A percentile compares a stretch with the other conserved stretches of the same genome.
These are phyloP conservation scores for Kodamaea plutei DNA, from an alignment of 1,139 yeast species.

Conservation along the genomic window DNA sequence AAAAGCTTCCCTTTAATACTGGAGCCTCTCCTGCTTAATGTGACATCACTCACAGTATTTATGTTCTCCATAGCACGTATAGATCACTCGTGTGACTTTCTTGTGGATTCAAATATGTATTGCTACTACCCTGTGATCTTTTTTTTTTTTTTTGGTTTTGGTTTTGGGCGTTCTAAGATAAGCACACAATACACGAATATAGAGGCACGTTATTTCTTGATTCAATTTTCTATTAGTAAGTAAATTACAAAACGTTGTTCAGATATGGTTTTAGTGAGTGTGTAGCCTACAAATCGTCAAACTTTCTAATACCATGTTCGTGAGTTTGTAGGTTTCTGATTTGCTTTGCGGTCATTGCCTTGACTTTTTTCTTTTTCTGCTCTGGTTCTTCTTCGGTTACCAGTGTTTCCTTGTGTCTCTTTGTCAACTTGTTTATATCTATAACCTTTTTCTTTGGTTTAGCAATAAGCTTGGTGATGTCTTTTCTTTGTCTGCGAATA, in stretches of 20 bases:
- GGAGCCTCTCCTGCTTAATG: slow-evolving; percentile 66
- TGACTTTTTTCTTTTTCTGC: slow-evolving; percentile 29
- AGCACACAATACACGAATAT: no score
- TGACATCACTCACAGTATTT: slow-evolving; percentile 57
- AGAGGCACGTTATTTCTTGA: no score
- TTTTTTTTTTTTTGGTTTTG: no score
- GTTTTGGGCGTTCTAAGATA: no score
- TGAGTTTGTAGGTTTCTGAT: slow-evolving; percentile 47
- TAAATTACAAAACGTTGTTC: no score
- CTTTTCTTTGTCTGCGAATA: slow-evolving; percentile 9
- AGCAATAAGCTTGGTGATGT: slow-evolving; percentile 8
- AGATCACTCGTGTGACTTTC: no score
- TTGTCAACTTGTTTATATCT: slow-evolving; percentile 18
- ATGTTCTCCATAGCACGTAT: slow-evolving; percentile 10
- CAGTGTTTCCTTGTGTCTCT: slow-evolving; percentile 9
- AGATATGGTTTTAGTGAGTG: no score
- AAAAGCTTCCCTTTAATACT: slow-evolving; percentile 66
- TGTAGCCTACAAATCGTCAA: slow-evolving; percentile 62
- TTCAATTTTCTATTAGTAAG: no score
- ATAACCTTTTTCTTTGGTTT: slow-evolving; percentile 16
- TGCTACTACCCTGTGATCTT: no score
- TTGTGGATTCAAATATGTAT: no score
- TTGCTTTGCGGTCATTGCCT: slow-evolving; percentile 43
- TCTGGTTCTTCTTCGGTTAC: slow-evolving; percentile 11
- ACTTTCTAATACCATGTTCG: slow-evolving; percentile 63